Percentiles rank a stretch among this genome's conserved stretches.
These are phyloP conservation scores for Podaxis sp. DNA, from an alignment of 768 basidiomycete species.

Conservation along the genomic window DNA sequence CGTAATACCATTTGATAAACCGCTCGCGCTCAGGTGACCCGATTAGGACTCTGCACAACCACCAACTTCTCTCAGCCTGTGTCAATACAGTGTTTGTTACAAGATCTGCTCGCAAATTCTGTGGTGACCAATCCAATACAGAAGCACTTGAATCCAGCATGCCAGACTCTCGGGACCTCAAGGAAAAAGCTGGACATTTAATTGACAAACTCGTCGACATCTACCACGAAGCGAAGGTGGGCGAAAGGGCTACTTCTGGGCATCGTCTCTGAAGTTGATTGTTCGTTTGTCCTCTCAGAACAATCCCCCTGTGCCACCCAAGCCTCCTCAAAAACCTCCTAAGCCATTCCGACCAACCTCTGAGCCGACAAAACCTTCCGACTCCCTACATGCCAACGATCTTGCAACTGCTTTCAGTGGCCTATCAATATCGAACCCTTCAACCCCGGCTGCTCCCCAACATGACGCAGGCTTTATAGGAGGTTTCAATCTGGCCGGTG, in stretches of 20 bases:
- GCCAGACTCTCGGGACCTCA: conserved; percentile 4
- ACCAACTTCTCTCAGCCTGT: not conserved
- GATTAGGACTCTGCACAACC: not conserved
- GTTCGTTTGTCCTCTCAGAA: conserved; percentile 2
- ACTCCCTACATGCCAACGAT: not conserved
- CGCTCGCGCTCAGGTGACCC: not conserved
- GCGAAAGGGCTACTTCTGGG: conserved; percentile 9
- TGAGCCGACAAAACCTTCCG: not conserved
- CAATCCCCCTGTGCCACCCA: conserved; percentile 17
- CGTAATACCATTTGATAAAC: not conserved
- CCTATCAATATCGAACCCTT: conserved; percentile 23
- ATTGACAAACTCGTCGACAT: conserved; percentile 21
- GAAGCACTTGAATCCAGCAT: not conserved
- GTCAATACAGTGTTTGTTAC: conserved; percentile 5
- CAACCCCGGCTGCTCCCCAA: conserved; percentile 13
- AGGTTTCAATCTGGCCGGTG: conserved; percentile 41
- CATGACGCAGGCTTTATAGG: conserved; percentile 41
- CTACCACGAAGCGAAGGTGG: conserved; percentile 3
- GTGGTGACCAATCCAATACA: not conserved
- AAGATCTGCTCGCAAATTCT: not conserved
- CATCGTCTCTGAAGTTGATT: conserved; percentile 3
- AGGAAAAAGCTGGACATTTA: conserved; percentile 19
- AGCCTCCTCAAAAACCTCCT: conserved; percentile 22
- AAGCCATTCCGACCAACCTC: conserved; percentile 9
- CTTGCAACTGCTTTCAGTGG: conserved; percentile 27